Base-by-base conservation (phyloP, 148 eudicot species). In the Chenopodium quinoa region DNA sequence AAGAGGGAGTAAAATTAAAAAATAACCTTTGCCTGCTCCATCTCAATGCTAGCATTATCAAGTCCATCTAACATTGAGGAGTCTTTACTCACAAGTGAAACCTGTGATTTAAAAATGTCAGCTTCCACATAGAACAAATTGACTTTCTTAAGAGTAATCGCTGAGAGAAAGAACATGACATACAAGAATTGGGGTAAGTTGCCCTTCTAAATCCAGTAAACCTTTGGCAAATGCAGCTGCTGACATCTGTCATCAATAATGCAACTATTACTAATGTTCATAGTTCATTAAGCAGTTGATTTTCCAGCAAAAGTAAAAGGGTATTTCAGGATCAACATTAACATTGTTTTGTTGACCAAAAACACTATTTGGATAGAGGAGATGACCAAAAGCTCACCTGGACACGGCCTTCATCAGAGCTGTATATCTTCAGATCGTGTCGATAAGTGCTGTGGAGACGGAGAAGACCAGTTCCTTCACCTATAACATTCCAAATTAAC, bases 151-250 rank as follows among this genome's bases (percentile, higher is more conserved):
- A 8, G 77, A 65, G 73, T 46, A 47, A 23, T 64, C 23, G 46
- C 25, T 63, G 63, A 71, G 72, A 54, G 74, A 80, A 56, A 60
- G 40, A 70, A 68, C 34, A 71, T 40, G 40, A 83, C 92, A 52
- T 66, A 96, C 99, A 91, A 93, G 91, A 63, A 96, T 96, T 40
- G 99, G 99, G 66, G 99, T 96, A 72, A 96, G 87, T 79, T 87
- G 98, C 82, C 99, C 99, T 88, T 96, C 99, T 84, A 96, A 86
- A 86, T 96, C 99, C n/a, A 96, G 94, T 40, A 96, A 95, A 67
- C 99, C 99, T 85, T 96, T 96, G 13, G 99, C 99, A 91, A 96
- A 96, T 84, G 99, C 99, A 82, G 99, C 99, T 37, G 99, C 99
- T 73, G 98, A 96, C 99, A 96, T 96, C 99, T 96, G 89, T 75